These are phyloP conservation scores for Trichothecium roseum DNA, from an alignment of 2,329 filamentous ascomycete species.

Conservation along the genomic window DNA sequence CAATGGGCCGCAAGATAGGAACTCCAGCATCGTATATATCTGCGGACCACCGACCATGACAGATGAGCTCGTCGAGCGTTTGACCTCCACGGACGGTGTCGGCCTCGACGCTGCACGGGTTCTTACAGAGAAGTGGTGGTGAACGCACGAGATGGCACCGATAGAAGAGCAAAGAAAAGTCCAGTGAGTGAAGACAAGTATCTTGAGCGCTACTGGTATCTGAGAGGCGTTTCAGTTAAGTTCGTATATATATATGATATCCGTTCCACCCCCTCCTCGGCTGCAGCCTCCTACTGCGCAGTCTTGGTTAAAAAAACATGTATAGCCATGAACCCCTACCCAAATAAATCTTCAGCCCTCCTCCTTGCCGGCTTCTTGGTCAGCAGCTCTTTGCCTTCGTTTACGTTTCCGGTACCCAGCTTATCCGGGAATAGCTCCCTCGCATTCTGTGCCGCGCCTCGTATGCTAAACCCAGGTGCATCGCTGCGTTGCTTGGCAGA, in stretches of 20 bases:
- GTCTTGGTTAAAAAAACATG: too few relatives aligned
- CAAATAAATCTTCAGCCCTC: slow-evolving; percentile 64
- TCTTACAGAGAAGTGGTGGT: slow-evolving; percentile 58
- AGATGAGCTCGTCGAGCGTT: slow-evolving; percentile 47
- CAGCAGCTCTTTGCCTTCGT: slow-evolving; percentile 57
- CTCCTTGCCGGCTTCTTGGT: slow-evolving; percentile 41
- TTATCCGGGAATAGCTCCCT: slow-evolving; percentile 61
- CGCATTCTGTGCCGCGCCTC: slow-evolving; percentile 47
- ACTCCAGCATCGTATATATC: slow-evolving; percentile 47
- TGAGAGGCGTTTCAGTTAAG: too few relatives aligned
- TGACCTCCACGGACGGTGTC: slow-evolving; percentile 21
- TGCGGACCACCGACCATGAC: slow-evolving; percentile 62
- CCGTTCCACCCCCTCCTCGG: too few relatives aligned
- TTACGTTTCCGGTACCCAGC: slow-evolving; percentile 38
- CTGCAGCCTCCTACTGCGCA: too few relatives aligned
- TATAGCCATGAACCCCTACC: slow-evolving; percentile 22
- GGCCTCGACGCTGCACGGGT: slow-evolving; percentile 36
- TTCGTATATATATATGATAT: too few relatives aligned
- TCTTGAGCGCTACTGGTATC: slow-evolving; percentile 8
- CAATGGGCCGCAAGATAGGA: slow-evolving; percentile 12
- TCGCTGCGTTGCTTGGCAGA: slow-evolving; percentile 34
- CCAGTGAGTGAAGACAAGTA: too few relatives aligned
- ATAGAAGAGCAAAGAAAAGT: background rate
- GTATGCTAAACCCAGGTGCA: slow-evolving; percentile 51
- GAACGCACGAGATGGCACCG: slow-evolving; percentile 2